Base-by-base conservation (phyloP, 2,329 filamentous ascomycete species). In the Botrytis fragariae region DNA sequence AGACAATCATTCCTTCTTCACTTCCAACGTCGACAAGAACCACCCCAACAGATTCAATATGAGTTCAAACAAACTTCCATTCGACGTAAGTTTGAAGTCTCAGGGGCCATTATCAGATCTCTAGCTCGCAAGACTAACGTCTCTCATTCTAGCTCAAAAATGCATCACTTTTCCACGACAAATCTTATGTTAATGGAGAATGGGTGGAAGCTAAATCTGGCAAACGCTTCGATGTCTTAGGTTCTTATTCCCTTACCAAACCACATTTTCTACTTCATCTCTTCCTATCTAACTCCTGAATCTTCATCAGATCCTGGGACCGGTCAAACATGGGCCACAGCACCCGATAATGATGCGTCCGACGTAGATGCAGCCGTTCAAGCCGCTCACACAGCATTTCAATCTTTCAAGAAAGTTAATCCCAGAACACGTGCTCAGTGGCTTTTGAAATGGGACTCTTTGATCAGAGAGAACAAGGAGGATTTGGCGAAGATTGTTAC, bases 401-500 rank as follows among this genome's bases (percentile, higher is more conserved):
- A 88, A 75, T 82, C 82, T 32, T 93, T 88, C 82, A 85, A 84
- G 73, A 90, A 88, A 75, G 81, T 86, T 72, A 91, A 87, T 76
- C 90, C 91, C 0, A 85, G 88, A 25, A 84, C 85, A 70, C 86
- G 90, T 71, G 90, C 90, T 2, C 86, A 91, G 77, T 86, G 88
- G 81, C 83, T 93, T 16, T 81, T 90, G 72, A 89, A 89, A 80
- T 92, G 90, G 89, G 88, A 92, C 80, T 81, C 85, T 5, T 83
- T 92, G 72, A 91, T 92, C 76, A 85, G 87, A 12, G 88, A 87
- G 70, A 87, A 90, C 76, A 85, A 83, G 74, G 87, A 90, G 68
- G 90, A 92, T 76, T 81, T 92, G 48, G 89, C 89, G 4, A 86
- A 86, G 35, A 88, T 91, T 72, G 83, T 91, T 5, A 89, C 88